Evolutionary conservation across 2,329 filamentous ascomycete species (phyloP).

Genomic region (Colletotrichum noveboracense): DNA sequence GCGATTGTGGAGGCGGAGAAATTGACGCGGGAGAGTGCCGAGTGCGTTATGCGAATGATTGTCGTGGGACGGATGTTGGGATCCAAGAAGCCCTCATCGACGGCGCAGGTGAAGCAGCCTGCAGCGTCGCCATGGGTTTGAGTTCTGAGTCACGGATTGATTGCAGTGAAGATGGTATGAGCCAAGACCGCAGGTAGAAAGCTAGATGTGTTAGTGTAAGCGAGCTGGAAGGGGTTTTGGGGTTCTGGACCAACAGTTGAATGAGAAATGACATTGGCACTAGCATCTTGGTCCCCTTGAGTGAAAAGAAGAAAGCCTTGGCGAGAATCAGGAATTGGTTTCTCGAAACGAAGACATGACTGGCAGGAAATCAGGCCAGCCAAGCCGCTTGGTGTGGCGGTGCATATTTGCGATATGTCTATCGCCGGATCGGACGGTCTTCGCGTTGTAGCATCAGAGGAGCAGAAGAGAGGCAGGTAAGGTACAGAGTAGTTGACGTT

Average conservation of each 20-base stretch:
- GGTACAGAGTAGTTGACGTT: neutral
- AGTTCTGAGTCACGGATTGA: neutral
- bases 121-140: neutral
- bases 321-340: slow-evolving; percentile 7
- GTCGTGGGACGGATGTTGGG: slow-evolving; percentile 33
- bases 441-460: neutral
- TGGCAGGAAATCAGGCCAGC: neutral
- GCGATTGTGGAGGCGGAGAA: slow-evolving; percentile 33
- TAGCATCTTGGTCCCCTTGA: slow-evolving; percentile 6
- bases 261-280: slow-evolving; percentile 1
- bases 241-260: neutral
- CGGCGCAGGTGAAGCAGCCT: neutral
- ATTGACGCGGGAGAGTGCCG: slow-evolving; percentile 35
- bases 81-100: slow-evolving; percentile 1
- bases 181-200: slow-evolving; percentile 6
- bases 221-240: neutral
- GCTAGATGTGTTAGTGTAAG: neutral
- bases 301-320: slow-evolving; percentile 9
- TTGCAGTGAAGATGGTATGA: neutral
- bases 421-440: neutral
- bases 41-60: slow-evolving; percentile 37
- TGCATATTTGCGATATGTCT: neutral
- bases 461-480: neutral
- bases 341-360: slow-evolving; percentile 1
- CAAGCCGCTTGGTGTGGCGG: slow-evolving; percentile 18